A percentile compares a stretch with the other conserved stretches of the same genome.
phyloP scores from a whole-genome alignment of 2,329 filamentous ascomycete genomes.

The Colletotrichum viniferum region DNA sequence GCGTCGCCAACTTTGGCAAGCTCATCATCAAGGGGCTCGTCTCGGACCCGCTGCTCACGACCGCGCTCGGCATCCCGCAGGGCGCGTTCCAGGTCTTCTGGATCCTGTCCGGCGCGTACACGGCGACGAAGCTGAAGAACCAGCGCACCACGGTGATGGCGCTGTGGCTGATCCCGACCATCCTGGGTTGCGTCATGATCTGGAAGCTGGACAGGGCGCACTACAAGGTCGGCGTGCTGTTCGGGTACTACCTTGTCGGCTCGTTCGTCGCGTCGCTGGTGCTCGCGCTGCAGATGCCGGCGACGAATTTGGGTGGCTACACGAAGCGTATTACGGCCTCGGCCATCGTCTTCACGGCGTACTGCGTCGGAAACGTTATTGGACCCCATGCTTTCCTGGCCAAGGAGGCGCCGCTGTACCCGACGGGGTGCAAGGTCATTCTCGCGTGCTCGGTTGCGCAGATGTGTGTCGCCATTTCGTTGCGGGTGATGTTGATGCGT shows the following conservation, averaged over 20 bases:
- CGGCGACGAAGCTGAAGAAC: slow-evolving; percentile 56
- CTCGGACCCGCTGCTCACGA: slow-evolving; percentile 41
- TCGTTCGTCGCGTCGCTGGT: slow-evolving; percentile 56
- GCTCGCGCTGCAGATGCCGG: slow-evolving; percentile 56
- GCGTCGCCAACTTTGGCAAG: slow-evolving; percentile 39
- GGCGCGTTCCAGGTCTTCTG: slow-evolving; percentile 59
- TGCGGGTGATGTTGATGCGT: slow-evolving; percentile 38
- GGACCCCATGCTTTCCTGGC: slow-evolving; percentile 50
- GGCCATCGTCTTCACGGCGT: slow-evolving; percentile 50
- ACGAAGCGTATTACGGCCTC: slow-evolving; percentile 51
- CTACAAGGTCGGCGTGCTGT: slow-evolving; percentile 50
- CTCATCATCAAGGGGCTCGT: slow-evolving; percentile 38
- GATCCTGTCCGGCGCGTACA: slow-evolving; percentile 55
- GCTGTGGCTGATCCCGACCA: slow-evolving; percentile 54
- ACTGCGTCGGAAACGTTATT: slow-evolving; percentile 51
- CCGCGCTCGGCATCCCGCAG: slow-evolving; percentile 57
- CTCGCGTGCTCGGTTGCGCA: slow-evolving; percentile 49
- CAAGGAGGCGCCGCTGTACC: slow-evolving; percentile 50
- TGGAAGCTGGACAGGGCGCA: slow-evolving; percentile 49
- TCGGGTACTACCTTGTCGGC: slow-evolving; percentile 55
- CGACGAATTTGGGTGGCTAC: slow-evolving; percentile 51
- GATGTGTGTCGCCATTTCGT: slow-evolving; percentile 36
- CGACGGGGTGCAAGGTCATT: slow-evolving; percentile 56
- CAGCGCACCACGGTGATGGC: slow-evolving; percentile 57
- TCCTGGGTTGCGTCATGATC: slow-evolving; percentile 51